Percentiles rank a stretch among this genome's conserved stretches.
phyloP scores from a whole-genome alignment of 306 rosid species.

The Argentina anserina region DNA sequence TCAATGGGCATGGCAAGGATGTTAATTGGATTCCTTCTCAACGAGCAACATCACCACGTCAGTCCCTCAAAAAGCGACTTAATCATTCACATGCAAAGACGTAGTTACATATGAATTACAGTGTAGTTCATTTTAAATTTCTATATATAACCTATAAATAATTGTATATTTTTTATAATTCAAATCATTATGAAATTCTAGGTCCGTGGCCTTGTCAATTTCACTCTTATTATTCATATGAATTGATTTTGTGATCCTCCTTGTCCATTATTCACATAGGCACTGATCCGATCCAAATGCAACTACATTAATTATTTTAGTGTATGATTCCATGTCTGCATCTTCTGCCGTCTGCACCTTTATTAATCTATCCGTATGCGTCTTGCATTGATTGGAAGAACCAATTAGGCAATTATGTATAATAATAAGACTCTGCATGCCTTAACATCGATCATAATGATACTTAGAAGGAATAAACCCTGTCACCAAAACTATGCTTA shows the following conservation, averaged over 20 bases:
- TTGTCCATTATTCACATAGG: background rate
- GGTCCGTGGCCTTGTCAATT: background rate
- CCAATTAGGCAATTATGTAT: background rate
- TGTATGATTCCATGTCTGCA: background rate
- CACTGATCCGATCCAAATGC: background rate
- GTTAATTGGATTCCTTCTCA: too few relatives aligned
- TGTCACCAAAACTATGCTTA: background rate
- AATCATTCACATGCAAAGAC: background rate
- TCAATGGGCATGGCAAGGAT: too few relatives aligned
- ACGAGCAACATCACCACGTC: constrained; percentile 3
- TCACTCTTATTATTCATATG: background rate
- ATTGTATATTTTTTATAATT: too few relatives aligned
- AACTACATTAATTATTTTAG: background rate
- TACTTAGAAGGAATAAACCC: background rate
- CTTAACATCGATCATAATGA: background rate
- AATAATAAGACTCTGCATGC: background rate
- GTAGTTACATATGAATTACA: too few relatives aligned
- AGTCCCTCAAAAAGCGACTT: background rate
- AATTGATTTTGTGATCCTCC: background rate
- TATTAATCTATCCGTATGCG: background rate
- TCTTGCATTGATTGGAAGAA: background rate
- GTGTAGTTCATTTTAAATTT: too few relatives aligned
- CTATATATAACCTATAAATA: too few relatives aligned
- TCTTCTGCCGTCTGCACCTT: too few relatives aligned
- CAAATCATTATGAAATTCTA: too few relatives aligned